phyloP scores from a whole-genome alignment of 2,329 filamentous ascomycete species.

The Sclerotiophoma versabilis region DNA sequence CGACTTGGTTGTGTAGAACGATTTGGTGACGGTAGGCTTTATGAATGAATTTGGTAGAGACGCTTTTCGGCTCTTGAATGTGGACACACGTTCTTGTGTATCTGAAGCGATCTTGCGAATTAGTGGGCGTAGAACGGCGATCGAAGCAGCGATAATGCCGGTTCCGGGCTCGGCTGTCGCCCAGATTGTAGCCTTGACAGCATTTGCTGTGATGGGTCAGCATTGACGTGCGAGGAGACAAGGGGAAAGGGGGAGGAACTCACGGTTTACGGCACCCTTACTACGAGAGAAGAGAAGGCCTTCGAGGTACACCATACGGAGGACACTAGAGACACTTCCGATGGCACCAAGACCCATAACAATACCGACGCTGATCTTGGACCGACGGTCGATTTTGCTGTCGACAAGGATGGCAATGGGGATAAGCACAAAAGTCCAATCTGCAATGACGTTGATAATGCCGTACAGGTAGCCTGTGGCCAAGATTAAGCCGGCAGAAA shows the following conservation, averaged over 20 bases:
- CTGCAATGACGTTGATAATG: constrained; percentile 40
- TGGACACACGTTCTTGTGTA: constrained; percentile 28
- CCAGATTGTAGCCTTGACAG: constrained; percentile 53
- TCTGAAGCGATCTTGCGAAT: constrained; percentile 41
- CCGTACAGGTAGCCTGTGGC: constrained; percentile 42
- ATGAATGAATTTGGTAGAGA: constrained; percentile 6
- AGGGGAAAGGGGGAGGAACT: neutral
- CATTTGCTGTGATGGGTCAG: constrained; percentile 30
- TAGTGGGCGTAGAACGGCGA: constrained; percentile 56
- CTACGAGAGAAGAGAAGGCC: constrained; percentile 26
- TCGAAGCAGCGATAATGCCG: constrained; percentile 58
- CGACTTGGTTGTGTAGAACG: neutral
- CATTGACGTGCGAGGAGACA: neutral
- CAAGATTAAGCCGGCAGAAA: constrained; percentile 32
- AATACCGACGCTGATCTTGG: constrained; percentile 55
- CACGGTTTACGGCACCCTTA: constrained; percentile 18
- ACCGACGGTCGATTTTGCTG: constrained; percentile 53
- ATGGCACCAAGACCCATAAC: constrained; percentile 54
- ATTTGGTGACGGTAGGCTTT: constrained; percentile 6
- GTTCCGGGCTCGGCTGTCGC: constrained; percentile 59
- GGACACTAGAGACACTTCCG: constrained; percentile 41
- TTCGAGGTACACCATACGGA: constrained; percentile 43
- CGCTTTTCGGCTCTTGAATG: constrained; percentile 19
- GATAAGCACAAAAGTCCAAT: constrained; percentile 47
- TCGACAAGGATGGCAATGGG: constrained; percentile 45